Conservation (phyloP, 768 basidiomycete genomes). For the Lactifluus echinatus region DNA sequence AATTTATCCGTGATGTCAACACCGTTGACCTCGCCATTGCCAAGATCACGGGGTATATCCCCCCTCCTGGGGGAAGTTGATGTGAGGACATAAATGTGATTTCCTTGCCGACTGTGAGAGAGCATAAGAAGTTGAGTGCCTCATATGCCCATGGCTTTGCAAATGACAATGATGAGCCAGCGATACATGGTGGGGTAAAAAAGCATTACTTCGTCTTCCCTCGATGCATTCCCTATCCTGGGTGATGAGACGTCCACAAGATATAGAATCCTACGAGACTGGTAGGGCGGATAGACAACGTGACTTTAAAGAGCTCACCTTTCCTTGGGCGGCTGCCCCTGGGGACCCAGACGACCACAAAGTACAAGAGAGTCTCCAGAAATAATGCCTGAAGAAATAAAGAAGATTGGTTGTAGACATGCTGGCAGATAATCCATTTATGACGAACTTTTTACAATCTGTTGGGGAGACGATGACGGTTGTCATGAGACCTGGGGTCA, state of each 20-base stretch:
- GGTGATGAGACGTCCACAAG: slow-evolving; percentile 84
- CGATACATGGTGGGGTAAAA: background rate
- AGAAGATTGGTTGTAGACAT: background rate
- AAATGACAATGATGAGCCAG: slow-evolving; percentile 4
- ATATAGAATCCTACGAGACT: slow-evolving; percentile 64
- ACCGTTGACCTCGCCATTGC: slow-evolving; percentile 62
- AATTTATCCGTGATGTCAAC: slow-evolving; percentile 67
- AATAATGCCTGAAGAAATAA: slow-evolving; percentile 59
- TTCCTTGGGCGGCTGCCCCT: slow-evolving; percentile 87
- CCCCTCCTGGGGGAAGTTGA: slow-evolving; percentile 60
- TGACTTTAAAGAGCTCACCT: slow-evolving; percentile 41
- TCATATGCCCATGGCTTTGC: slow-evolving; percentile 83
- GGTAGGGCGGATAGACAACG: background rate
- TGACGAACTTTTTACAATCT: slow-evolving; percentile 55
- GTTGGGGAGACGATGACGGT: background rate
- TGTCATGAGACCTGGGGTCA: background rate
- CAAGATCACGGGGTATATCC: slow-evolving; percentile 72
- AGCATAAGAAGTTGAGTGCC: slow-evolving; percentile 84
- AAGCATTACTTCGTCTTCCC: slow-evolving; percentile 76
- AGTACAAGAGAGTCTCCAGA: slow-evolving; percentile 88
- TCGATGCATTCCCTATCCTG: slow-evolving; percentile 66
- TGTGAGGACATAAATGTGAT: slow-evolving; percentile 78
- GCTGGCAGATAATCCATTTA: background rate
- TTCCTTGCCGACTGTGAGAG: slow-evolving; percentile 83
- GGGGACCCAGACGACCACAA: slow-evolving; percentile 64